A percentile compares a stretch with the other conserved stretches of the same genome.
Evolutionary conservation across 208 protist species (phyloP).

Genomic region (Zelonia costaricensis): DNA sequence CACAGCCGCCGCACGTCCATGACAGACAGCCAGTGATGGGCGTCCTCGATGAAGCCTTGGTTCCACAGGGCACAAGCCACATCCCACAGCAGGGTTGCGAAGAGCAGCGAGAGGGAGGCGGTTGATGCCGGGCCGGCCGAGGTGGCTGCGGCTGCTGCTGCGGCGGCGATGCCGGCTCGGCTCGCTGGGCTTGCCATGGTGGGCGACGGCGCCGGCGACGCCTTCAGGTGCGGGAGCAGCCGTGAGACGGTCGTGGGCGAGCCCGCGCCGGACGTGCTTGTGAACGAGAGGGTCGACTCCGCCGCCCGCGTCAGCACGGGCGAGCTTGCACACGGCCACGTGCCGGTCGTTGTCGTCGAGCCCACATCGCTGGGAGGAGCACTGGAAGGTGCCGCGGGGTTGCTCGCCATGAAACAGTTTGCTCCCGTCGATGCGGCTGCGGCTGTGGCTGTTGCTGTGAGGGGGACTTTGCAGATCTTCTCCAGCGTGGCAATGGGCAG

Average conservation of each 20-base stretch:
- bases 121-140: conserved; percentile 16
- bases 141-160: background rate
- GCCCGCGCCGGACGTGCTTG: no score
- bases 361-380: no score
- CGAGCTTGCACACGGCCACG: background rate
- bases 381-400: no score
- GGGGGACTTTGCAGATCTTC: conserved; percentile 21
- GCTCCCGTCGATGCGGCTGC: background rate
- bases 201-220: conserved; percentile 12
- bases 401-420: background rate
- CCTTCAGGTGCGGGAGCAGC: conserved; percentile 18
- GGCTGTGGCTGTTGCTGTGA: background rate
- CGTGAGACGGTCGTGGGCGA: conserved; percentile 1
- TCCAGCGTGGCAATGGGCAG: conserved; percentile 43
- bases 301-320: no score
- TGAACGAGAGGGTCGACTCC: no score
- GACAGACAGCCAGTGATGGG: conserved; percentile 50
- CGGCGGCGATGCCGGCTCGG: background rate
- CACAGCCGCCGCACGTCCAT: conserved; percentile 43
- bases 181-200: background rate
- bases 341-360: background rate
- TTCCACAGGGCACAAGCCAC: conserved; percentile 57
- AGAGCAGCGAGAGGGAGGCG: conserved; percentile 29
- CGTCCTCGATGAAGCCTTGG: conserved; percentile 54
- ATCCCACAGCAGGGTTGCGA: conserved; percentile 57